Conservation (phyloP, 192 early-diverging fungal species). For the Coemansia sp. region DNA sequence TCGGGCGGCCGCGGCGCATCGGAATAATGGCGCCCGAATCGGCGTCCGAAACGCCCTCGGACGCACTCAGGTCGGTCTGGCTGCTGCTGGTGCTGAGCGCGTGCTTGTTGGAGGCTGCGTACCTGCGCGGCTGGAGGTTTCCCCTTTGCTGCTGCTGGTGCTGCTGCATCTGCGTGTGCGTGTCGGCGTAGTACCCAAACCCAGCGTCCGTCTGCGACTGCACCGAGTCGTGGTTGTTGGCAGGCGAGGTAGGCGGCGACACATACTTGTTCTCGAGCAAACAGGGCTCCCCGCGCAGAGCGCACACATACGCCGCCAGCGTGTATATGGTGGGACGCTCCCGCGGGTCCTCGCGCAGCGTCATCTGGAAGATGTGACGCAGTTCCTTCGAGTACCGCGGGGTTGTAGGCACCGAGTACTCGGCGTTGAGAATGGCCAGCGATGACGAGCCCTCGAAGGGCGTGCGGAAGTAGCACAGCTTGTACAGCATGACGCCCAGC, state of each 20-base stretch:
- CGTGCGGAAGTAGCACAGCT: constrained; percentile 92
- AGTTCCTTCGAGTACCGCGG: constrained; percentile 69
- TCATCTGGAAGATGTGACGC: constrained; percentile 63
- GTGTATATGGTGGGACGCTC: constrained; percentile 81
- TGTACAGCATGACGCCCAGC: constrained; percentile 91
- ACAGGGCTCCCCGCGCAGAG: constrained; percentile 52
- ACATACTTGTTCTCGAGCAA: constrained; percentile 48
- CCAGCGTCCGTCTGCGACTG: constrained; percentile 3
- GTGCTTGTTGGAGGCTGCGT: constrained; percentile 30
- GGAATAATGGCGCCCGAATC: constrained; percentile 61
- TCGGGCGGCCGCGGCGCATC: constrained; percentile 91
- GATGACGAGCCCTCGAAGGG: constrained; percentile 91
- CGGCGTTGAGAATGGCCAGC: constrained; percentile 84
- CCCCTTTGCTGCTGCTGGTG: constrained; percentile 1
- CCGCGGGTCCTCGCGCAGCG: constrained; percentile 76
- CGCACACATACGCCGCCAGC: constrained; percentile 65
- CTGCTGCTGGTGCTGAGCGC: constrained; percentile 28
- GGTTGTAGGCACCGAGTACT: constrained; percentile 72
- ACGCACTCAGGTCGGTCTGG: constrained; percentile 33
- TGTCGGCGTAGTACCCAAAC: constrained; percentile 6
- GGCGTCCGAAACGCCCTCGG: constrained; percentile 51
- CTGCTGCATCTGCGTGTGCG: constrained; percentile 6
- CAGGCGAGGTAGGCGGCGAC: constrained; percentile 27
- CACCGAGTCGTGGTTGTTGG: not conserved
- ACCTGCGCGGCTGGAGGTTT: constrained; percentile 22